phyloP scores from a whole-genome alignment of 306 rosid species.

The Mimosa pudica region DNA sequence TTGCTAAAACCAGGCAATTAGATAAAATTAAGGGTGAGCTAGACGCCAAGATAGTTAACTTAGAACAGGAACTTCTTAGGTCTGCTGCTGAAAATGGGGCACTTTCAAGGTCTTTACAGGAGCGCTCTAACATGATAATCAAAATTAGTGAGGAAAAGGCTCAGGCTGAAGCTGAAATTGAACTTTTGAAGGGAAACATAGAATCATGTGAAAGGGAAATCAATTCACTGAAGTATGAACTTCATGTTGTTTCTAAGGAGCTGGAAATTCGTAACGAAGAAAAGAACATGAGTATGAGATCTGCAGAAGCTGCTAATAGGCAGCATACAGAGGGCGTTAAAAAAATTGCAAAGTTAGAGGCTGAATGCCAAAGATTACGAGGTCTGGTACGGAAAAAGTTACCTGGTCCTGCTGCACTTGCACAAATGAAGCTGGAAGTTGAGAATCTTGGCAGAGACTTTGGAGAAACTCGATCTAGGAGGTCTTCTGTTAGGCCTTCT shows the following conservation, averaged over 20 bases:
- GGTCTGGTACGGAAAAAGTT: constrained; percentile 94
- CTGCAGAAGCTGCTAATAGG: constrained; percentile 97
- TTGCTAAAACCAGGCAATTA: constrained; percentile 74
- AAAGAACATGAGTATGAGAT: constrained; percentile 96
- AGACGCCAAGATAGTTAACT: constrained; percentile 67
- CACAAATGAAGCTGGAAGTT: constrained; percentile 98
- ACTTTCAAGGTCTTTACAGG: constrained; percentile 84
- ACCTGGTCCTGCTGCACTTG: constrained; percentile 99
- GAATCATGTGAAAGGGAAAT: constrained; percentile 98
- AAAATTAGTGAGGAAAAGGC: constrained; percentile 83
- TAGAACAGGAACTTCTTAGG: constrained; percentile 88
- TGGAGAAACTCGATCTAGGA: constrained; percentile 76
- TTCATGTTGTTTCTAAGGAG: constrained; percentile 83
- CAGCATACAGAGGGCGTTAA: constrained; percentile 91
- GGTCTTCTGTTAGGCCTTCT: constrained; percentile 78
- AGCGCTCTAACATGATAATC: constrained; percentile 91
- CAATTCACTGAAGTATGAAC: constrained; percentile 90
- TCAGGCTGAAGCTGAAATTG: constrained; percentile 95
- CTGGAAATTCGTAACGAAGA: constrained; percentile 98
- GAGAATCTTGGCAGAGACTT: constrained; percentile 92
- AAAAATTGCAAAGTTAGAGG: constrained; percentile 89
- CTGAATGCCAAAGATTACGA: constrained; percentile 96
- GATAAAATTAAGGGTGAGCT: constrained; percentile 89
- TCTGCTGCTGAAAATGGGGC: constrained; percentile 90
- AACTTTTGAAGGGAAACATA: constrained; percentile 70